Percentiles rank a stretch among this genome's conserved stretches.
Evolutionary conservation across 106 monocot genomes (phyloP).

Genomic region (Acorus gramineus): DNA sequence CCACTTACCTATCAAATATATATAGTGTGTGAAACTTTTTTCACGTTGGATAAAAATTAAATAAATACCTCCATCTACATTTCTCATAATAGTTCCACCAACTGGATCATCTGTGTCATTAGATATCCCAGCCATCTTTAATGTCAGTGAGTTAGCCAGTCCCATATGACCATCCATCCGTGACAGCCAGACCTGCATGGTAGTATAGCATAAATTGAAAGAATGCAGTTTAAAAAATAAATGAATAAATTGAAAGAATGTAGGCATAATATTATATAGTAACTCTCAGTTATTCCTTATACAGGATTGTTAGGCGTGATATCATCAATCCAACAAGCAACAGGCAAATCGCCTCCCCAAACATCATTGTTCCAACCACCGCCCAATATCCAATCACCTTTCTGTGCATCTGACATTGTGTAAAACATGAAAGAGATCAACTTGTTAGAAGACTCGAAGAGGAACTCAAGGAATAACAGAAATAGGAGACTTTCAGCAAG

Average conservation of each 20-base stretch:
- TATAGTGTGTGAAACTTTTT: no score
- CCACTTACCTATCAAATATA: no score
- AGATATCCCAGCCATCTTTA: slow-evolving; percentile 64
- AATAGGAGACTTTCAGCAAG: no score
- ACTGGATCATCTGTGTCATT: slow-evolving; percentile 51
- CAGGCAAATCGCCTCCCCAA: slow-evolving; percentile 80
- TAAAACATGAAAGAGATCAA: not conserved
- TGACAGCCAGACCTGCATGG: slow-evolving; percentile 72
- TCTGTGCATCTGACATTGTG: slow-evolving; percentile 36
- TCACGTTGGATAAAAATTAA: not conserved
- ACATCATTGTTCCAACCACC: slow-evolving; percentile 90
- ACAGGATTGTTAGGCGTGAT: slow-evolving; percentile 77
- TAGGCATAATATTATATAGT: no score
- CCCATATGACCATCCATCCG: slow-evolving; percentile 99
- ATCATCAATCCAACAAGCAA: slow-evolving; percentile 76
- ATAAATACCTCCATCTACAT: slow-evolving; percentile 44
- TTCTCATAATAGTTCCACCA: slow-evolving; percentile 70
- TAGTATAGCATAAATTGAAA: not conserved
- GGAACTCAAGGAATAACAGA: no score
- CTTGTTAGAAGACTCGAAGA: not conserved
- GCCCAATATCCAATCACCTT: slow-evolving; percentile 86
- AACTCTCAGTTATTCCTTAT: not conserved
- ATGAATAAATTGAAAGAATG: no score
- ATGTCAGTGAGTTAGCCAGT: slow-evolving; percentile 67
- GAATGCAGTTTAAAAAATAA: no score